phyloP scores from a whole-genome alignment of 2,329 filamentous ascomycete species.

The Trichoderma koningiopsis region DNA sequence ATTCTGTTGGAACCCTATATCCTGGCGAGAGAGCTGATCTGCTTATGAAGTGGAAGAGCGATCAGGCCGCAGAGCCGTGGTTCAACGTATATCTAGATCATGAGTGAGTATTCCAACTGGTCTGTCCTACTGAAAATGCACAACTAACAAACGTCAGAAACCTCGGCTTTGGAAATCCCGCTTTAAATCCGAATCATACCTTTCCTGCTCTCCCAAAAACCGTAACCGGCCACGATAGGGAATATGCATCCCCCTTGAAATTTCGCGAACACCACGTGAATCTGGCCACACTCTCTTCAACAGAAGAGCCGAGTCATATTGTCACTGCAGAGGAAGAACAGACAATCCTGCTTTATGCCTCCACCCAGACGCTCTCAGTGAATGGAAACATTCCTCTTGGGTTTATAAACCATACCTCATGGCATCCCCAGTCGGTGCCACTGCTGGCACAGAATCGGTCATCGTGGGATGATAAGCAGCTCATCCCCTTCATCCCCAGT shows the following conservation, averaged over 20 bases:
- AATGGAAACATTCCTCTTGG: constrained; percentile 32
- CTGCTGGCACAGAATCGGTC: constrained; percentile 30
- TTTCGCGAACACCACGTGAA: constrained; percentile 19
- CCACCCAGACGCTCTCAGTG: constrained; percentile 32
- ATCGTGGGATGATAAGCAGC: constrained; percentile 32
- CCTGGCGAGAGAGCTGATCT: constrained; percentile 34
- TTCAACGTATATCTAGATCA: constrained; percentile 33
- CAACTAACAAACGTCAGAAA: constrained; percentile 28
- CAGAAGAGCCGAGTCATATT: background rate
- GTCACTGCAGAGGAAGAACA: constrained; percentile 26
- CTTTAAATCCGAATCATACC: constrained; percentile 29
- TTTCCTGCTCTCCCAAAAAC: constrained; percentile 27
- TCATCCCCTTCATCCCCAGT: constrained; percentile 29
- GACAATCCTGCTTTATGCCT: constrained; percentile 33
- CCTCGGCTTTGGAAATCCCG: constrained; percentile 32
- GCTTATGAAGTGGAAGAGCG: constrained; percentile 29
- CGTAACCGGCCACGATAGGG: constrained; percentile 9
- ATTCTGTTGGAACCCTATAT: constrained; percentile 33
- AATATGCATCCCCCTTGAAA: constrained; percentile 5
- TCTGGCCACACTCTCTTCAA: constrained; percentile 19
- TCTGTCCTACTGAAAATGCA: background rate
- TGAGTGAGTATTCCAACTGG: constrained; percentile 30
- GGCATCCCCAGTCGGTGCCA: constrained; percentile 31
- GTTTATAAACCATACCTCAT: constrained; percentile 34
- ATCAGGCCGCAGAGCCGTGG: constrained; percentile 17